phyloP scores from a whole-genome alignment of 208 protist genomes.

The Wallacemonas sp. region DNA sequence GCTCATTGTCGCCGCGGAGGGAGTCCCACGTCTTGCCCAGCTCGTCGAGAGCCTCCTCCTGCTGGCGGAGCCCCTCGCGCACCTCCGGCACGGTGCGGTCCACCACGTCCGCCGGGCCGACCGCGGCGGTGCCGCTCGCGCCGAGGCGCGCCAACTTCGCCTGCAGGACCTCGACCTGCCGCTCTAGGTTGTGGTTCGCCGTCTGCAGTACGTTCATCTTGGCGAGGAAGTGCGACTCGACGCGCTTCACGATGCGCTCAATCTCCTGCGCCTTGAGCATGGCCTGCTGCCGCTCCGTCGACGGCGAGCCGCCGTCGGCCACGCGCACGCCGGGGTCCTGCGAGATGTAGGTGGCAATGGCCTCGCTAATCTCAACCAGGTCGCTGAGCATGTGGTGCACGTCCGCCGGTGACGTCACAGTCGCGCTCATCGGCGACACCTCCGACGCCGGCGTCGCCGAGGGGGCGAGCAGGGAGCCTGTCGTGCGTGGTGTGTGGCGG shows the following conservation, averaged over 20 bases:
- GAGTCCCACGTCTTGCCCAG: slow-evolving; percentile 23
- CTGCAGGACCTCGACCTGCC: slow-evolving; percentile 12
- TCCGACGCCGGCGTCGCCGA: background rate
- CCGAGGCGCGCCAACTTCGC: slow-evolving; percentile 3
- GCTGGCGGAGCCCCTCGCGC: slow-evolving; percentile 21
- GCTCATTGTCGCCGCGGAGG: background rate
- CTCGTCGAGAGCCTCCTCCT: slow-evolving; percentile 33
- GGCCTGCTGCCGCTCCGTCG: slow-evolving; percentile 33
- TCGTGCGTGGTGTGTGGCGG: background rate
- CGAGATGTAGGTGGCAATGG: slow-evolving; percentile 58
- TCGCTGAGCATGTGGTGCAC: slow-evolving; percentile 66
- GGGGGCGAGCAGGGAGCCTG: slow-evolving; percentile 2
- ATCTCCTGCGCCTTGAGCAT: slow-evolving; percentile 78
- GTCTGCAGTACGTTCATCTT: slow-evolving; percentile 45
- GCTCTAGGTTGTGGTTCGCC: slow-evolving; percentile 35
- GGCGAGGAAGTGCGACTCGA: slow-evolving; percentile 69
- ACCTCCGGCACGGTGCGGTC: slow-evolving; percentile 14
- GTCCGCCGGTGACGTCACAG: slow-evolving; percentile 14
- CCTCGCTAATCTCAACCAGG: slow-evolving; percentile 68
- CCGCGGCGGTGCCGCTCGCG: background rate
- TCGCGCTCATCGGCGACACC: background rate
- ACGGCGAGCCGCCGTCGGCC: slow-evolving; percentile 4
- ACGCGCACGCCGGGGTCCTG: slow-evolving; percentile 20
- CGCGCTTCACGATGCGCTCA: slow-evolving; percentile 80
- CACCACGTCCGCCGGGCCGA: background rate